Evolutionary conservation across 108 stramenopile genomes (phyloP), one percentile per base, ranked within the genome.

Genomic region (Cyclotella choctawhatcheeana): DNA sequence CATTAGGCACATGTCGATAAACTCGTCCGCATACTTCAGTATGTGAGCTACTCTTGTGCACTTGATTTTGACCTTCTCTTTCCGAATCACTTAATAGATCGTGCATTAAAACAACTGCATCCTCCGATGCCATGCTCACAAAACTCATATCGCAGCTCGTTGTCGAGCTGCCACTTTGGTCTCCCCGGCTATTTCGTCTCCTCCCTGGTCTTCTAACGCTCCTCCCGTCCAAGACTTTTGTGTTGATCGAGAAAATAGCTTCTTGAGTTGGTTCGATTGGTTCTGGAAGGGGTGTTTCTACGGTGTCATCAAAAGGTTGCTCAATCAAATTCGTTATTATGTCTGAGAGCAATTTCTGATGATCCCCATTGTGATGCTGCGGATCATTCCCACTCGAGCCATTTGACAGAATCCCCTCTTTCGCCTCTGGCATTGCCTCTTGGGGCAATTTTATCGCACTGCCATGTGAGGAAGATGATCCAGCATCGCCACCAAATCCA

Each of bases 91-190:
- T 60, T 1, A 64, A 4, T 52, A 45, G 0, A 34, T 77, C 63
- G 0, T 26, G 26, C 77, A 77, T 77, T 26, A 77, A 64, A 16
- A 77, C 77, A 20, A 77, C 54, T 27, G 77, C 77, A 37, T 77
- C 77, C 48, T 77, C 77, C 0, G 77, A 77, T 20, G 69, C 34
- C 62, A 77, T 77, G n/a, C n/a, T n/a, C n/a, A n/a, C n/a, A n/a
- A n/a, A n/a, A 25, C 76, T 76, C 61, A 68, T 12, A 44, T 68
- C 67, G 24, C 24, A 18, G 21, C 21, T 22, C 10, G 21, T 52
- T 25, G 73, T 55, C 24, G 51, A 52, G 22, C 51, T 52, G n/a
- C 24, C 51, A 5, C 51, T 52, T 10, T 22, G 51, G 12, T 40
- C n/a, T 22, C 21, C 51, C 24, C 51, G 51, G 51, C 51, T 52